Evolutionary conservation across 1,284 basidiomycete species (phyloP).

Genomic region (Melampsora americana): DNA sequence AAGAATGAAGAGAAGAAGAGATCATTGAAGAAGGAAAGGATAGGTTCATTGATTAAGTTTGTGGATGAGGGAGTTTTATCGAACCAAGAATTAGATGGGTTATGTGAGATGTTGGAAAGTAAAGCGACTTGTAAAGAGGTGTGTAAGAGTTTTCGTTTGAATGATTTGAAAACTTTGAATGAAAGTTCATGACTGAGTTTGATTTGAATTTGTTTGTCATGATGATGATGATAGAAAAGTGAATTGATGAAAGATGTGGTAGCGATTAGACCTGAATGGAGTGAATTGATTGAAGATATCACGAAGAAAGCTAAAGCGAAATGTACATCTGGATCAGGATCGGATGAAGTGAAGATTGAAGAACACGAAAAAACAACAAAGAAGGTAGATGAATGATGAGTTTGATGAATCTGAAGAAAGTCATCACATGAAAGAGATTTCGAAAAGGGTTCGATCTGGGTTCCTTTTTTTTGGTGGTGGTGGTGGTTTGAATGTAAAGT

Average conservation of each 20-base stretch:
- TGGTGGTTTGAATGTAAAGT: too few relatives aligned
- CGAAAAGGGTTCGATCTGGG: too few relatives aligned
- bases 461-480: too few relatives aligned
- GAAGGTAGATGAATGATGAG: too few relatives aligned
- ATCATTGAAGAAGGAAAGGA: too few relatives aligned
- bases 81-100: background rate
- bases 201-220: background rate
- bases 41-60: slow-evolving; percentile 4
- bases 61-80: slow-evolving; percentile 3
- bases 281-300: background rate
- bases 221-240: background rate
- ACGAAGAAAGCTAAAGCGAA: background rate
- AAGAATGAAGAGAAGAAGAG: too few relatives aligned
- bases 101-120: slow-evolving; percentile 15
- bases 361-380: too few relatives aligned
- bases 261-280: background rate
- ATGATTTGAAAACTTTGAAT: background rate
- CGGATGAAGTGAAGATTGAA: too few relatives aligned
- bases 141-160: background rate
- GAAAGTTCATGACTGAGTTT: background rate
- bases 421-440: too few relatives aligned
- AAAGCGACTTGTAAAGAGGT: slow-evolving; percentile 12
- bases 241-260: slow-evolving; percentile 2
- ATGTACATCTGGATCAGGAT: too few relatives aligned
- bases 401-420: too few relatives aligned